A percentile compares a stretch with the other conserved stretches of the same genome.
phyloP scores from a whole-genome alignment of 805 yeast species.

The Myxozyma vanderwaltii region DNA sequence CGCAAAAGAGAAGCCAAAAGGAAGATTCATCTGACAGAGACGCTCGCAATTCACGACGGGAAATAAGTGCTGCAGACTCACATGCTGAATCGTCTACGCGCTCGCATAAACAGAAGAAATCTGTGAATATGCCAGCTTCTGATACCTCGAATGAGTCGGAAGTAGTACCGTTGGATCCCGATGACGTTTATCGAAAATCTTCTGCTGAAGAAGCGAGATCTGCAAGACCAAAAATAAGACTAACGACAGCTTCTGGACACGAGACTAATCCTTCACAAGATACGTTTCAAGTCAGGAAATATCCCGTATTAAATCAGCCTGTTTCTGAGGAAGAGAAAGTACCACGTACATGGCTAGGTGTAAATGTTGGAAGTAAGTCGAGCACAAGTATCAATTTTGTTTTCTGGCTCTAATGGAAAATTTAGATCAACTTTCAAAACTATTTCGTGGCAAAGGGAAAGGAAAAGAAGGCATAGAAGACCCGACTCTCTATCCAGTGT shows the following conservation, averaged over 20 bases:
- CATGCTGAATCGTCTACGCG: neutral
- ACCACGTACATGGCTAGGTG: conserved; percentile 2
- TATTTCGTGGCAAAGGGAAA: conserved; percentile 14
- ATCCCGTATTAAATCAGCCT: neutral
- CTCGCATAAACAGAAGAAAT: neutral
- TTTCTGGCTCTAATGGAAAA: neutral
- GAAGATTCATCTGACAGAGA: neutral
- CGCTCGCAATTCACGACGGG: neutral
- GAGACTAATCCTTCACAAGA: conserved; percentile 28
- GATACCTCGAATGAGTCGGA: neutral
- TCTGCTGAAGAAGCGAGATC: neutral
- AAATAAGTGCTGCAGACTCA: neutral
- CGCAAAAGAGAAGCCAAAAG: neutral
- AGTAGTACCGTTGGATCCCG: neutral
- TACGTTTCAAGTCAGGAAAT: conserved; percentile 3
- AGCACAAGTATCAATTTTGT: neutral
- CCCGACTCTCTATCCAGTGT: too few relatives aligned
- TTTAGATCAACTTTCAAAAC: conserved; percentile 2
- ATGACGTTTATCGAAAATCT: neutral
- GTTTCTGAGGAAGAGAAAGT: neutral
- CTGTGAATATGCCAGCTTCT: neutral
- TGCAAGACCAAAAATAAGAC: conserved; percentile 11
- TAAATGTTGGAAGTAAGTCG: conserved; percentile 5
- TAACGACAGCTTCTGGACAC: conserved; percentile 29
- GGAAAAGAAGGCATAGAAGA: neutral